phyloP scores from a whole-genome alignment of 169 alveolate species.

The Eimeria brunetti region DNA sequence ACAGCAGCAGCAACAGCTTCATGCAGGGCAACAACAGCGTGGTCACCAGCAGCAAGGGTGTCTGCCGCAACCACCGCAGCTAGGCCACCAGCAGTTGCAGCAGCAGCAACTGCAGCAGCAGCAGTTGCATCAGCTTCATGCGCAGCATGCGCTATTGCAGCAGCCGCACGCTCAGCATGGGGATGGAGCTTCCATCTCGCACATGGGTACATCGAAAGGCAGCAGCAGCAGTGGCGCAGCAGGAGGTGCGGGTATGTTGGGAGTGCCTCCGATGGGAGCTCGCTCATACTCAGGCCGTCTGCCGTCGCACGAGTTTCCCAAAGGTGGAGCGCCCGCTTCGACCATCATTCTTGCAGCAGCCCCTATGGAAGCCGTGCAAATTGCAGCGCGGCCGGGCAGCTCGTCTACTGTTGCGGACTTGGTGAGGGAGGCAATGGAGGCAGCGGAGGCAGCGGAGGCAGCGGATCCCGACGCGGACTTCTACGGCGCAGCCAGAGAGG shows the following conservation, averaged over 20 bases:
- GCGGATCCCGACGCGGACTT: background rate
- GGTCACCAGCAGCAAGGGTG: conserved; percentile 49
- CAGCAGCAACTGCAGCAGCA: conserved; percentile 63
- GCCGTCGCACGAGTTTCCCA: background rate
- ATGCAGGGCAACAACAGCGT: conserved; percentile 44
- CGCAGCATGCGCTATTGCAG: conserved; percentile 23
- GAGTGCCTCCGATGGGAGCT: background rate
- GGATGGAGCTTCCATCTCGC: conserved; percentile 10
- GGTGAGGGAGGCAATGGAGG: conserved; percentile 67
- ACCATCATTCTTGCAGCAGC: conserved; percentile 43
- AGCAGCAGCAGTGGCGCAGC: conserved; percentile 29
- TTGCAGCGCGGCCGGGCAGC: conserved; percentile 61
- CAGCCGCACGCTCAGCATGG: conserved; percentile 43
- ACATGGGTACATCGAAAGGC: conserved; percentile 24
- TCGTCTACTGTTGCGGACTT: conserved; percentile 54
- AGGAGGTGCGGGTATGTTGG: conserved; percentile 47
- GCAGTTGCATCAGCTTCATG: conserved; percentile 45
- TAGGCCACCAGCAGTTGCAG: conserved; percentile 46
- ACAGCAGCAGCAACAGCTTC: conserved; percentile 58
- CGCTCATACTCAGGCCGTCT: conserved; percentile 11
- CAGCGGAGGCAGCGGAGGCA: conserved; percentile 63
- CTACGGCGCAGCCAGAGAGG: conserved; percentile 44
- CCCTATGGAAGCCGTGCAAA: conserved; percentile 64
- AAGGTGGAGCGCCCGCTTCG: background rate
- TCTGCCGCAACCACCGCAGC: background rate